Conservation (phyloP, 2,329 filamentous ascomycete genomes). For the Ophiosphaerella korrae region DNA sequence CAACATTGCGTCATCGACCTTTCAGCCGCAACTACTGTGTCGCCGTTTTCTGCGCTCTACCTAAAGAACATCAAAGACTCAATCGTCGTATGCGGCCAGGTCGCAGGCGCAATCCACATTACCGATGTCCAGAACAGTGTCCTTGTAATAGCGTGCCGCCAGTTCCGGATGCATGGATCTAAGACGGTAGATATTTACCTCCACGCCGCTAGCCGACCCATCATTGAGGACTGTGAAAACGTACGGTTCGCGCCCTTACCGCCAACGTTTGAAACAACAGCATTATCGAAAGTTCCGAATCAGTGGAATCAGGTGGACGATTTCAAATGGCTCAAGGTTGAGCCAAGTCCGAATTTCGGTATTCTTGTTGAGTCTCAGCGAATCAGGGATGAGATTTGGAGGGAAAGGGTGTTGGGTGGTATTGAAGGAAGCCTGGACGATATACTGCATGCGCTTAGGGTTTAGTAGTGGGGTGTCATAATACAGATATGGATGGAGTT, state of each 20-base stretch:
- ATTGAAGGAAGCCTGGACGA: slow-evolving; percentile 18
- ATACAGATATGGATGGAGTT: neutral
- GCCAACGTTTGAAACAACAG: slow-evolving; percentile 61
- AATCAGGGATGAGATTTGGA: slow-evolving; percentile 70
- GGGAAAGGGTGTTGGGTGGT: slow-evolving; percentile 40
- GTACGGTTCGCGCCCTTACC: slow-evolving; percentile 83
- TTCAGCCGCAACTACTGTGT: slow-evolving; percentile 63
- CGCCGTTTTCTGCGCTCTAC: slow-evolving; percentile 69
- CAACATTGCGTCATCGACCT: slow-evolving; percentile 78
- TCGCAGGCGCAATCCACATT: slow-evolving; percentile 81
- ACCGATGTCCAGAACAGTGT: slow-evolving; percentile 74
- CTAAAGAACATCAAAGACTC: slow-evolving; percentile 73
- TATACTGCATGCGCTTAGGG: slow-evolving; percentile 14
- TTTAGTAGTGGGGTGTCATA: neutral
- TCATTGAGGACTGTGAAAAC: slow-evolving; percentile 84
- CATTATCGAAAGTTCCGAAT: slow-evolving; percentile 54
- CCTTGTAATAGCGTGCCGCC: slow-evolving; percentile 75
- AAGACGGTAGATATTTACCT: slow-evolving; percentile 82
- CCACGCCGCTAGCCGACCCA: slow-evolving; percentile 79
- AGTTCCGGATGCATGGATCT: slow-evolving; percentile 92
- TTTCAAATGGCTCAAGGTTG: slow-evolving; percentile 93
- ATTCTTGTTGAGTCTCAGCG: slow-evolving; percentile 66
- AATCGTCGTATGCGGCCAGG: slow-evolving; percentile 77
- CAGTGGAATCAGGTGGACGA: slow-evolving; percentile 92
- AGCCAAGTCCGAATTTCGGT: slow-evolving; percentile 86